Evolutionary conservation across 495 filamentous ascomycete genomes (phyloP), one percentile per base, ranked within the genome.

Genomic region (Xylaria grammica): DNA sequence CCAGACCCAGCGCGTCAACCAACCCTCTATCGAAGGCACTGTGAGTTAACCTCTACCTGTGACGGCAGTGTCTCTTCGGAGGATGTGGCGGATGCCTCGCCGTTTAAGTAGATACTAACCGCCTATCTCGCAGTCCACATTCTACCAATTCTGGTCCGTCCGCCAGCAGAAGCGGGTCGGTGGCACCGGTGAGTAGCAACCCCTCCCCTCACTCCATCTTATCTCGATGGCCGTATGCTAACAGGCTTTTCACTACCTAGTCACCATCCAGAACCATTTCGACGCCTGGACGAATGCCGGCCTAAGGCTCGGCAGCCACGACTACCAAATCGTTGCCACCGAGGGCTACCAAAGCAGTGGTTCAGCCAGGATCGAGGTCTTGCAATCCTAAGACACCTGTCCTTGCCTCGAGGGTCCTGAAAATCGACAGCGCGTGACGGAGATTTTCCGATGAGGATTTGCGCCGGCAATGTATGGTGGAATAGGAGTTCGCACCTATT

Each of bases 251-350:
- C 24, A 2, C 46, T n/a, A n/a, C n/a, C n/a, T 30, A 44, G 62
- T 87, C 70, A 82, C 69, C 46, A 77, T 80, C 58, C 65, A 72
- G 45, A 86, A 85, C 71, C 88, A 90, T 77, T 90, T 91, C 73
- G 78, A 85, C 70, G 86, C 86, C 20, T 91, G 89, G 88, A 68
- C 69, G 6, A 61, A 57, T 26, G 65, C 74, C 49, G 84, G 84
- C 10, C 77, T 90, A 72, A 71, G 72, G 20, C 69, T 88, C 27
- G 85, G 85, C 0, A 72, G 72, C 0, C 82, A 84, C 74, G 77
- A 88, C 74, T 88, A 87, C 74, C 82, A 85, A 78, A 87, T 88
- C 67, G 75, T 89, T 17, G 83, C 84, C 32, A 82, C 79, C 13
- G 84, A 86, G 77, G 82, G 83, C 0, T 85, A 85, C 71, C 74